Base-by-base conservation (phyloP, 176 grass and related monocot genomes). In the Bromus sterilis region DNA sequence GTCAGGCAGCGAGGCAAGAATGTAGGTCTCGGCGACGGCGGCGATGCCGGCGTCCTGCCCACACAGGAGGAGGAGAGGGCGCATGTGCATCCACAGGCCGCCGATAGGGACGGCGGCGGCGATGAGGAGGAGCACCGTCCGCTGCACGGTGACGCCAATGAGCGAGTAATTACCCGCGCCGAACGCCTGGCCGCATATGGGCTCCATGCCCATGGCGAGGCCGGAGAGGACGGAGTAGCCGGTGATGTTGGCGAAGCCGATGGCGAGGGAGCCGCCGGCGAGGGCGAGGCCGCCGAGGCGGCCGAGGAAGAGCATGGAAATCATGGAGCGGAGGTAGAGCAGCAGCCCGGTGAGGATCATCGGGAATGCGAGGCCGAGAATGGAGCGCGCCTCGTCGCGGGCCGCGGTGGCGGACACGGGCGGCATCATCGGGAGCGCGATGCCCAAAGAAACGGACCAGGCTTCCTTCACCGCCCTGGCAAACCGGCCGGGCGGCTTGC, bases 141-240 rank as follows among this genome's bases (percentile, higher is more conserved):
- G 65, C 84, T 97, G 94, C 75, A 89, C 78, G 44, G 91, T 90
- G 83, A 93, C 42, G 4, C 94, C 86, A 56, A 97, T 86, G 21
- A 97, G 86, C 26, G 29, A 33, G 86, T 74, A 78, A 14, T 89
- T 66, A 20, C 85, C 83, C 0, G 91, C 94, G 24, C 94, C 94
- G 81, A 89, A 93, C 16, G 91, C 94, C 79, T 97, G 94, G 0
- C 94, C 94, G 18, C 94, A 97, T 7, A 97, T 97, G 0, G 94
- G 94, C 26, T 97, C 94, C 94, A 97, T 93, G 30, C 94, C 94
- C 94, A 93, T 97, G 66, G 94, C 94, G 7, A 97, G 76, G 1
- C 94, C 94, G 44, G 94, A 93, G 61, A 97, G 91, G 6, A 97
- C 94, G 4, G 94, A 97, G 34, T 93, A 93, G 0, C 94, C 94